These are phyloP conservation scores for Teunomyces lycoperdinae DNA, from an alignment of 805 yeast genomes.

Conservation along the genomic window DNA sequence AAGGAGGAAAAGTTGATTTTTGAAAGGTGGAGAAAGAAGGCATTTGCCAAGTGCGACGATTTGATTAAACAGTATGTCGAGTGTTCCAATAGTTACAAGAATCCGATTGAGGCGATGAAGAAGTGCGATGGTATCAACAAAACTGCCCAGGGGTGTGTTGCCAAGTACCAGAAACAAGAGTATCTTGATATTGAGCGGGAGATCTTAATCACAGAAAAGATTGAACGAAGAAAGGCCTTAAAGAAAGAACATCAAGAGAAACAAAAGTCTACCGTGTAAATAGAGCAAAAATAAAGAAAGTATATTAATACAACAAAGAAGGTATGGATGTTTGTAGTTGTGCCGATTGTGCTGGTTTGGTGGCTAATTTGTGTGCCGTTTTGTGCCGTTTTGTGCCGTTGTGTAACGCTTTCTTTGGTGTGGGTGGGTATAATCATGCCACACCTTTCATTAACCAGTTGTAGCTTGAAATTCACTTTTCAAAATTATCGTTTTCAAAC, in stretches of 20 bases:
- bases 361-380: not conserved
- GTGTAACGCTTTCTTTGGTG: too few species aligned
- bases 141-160: constrained; percentile 62
- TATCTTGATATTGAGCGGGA: constrained; percentile 71
- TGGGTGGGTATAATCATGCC: too few species aligned
- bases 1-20: constrained; percentile 72
- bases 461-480: not conserved
- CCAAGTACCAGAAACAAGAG: constrained; percentile 55
- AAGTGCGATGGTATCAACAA: constrained; percentile 59
- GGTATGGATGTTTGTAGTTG: too few species aligned
- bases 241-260: constrained; percentile 9
- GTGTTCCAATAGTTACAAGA: constrained; percentile 59
- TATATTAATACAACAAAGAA: not conserved
- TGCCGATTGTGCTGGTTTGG: too few species aligned
- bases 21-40: constrained; percentile 63
- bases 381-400: too few species aligned
- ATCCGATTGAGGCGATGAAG: constrained; percentile 62
- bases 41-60: constrained; percentile 66
- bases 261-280: constrained; percentile 1
- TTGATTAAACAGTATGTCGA: constrained; percentile 65
- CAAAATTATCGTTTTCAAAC: constrained; percentile 35
- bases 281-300: not conserved
- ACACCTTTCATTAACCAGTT: too few species aligned
- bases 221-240: constrained; percentile 25
- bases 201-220: constrained; percentile 57